Base-by-base conservation (phyloP, 192 early-diverging fungal genomes). In the Chytriomyces sp. region DNA sequence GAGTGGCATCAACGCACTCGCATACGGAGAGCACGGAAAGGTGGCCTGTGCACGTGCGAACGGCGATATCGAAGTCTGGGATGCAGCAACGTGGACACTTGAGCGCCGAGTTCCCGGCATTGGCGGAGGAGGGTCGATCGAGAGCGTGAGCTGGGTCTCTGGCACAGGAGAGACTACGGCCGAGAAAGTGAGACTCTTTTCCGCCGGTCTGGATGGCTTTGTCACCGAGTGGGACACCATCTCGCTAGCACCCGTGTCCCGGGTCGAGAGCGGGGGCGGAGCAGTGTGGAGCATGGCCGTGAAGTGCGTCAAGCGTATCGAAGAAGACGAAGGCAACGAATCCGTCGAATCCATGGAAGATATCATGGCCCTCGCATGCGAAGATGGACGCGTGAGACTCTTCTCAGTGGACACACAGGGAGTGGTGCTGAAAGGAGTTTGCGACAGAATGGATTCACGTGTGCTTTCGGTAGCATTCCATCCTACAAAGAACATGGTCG, bases 61-160 rank as follows among this genome's bases (percentile, higher is more conserved):
- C 80, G 96, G 97, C 28, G 91, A 97, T 77, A 94, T 98, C 69
- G 96, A 98, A 83, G 83, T 98, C 64, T 97, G 95, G 95, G 89
- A 91, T 80, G 91, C 92, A 43, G 80, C 78, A 6, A 85, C 87
- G 43, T 92, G 92, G 85, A 85, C 89, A 46, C 82, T 95, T 46
- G 93, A 94, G 81, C 94, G 95, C 87, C 91, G 88, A 50, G 94
- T 97, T 23, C 93, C 94, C 9, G 93, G 94, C 59, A 85, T 89
- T 61, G 79, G 87, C 62, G 92, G 91, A 68, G 85, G 86, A 16
- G 69, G 69, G 16, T 89, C 91, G 1, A 87, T 96, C 23, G 95
- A 96, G 79, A 86, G 89, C 26, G 77, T 98, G 57, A 89, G 89
- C 6, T 98, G 95, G 95, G 48, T 48, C 45, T 20, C n/a, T 48